Conservation (phyloP, 495 filamentous ascomycete genomes). For the Cladorrhinum samala region DNA sequence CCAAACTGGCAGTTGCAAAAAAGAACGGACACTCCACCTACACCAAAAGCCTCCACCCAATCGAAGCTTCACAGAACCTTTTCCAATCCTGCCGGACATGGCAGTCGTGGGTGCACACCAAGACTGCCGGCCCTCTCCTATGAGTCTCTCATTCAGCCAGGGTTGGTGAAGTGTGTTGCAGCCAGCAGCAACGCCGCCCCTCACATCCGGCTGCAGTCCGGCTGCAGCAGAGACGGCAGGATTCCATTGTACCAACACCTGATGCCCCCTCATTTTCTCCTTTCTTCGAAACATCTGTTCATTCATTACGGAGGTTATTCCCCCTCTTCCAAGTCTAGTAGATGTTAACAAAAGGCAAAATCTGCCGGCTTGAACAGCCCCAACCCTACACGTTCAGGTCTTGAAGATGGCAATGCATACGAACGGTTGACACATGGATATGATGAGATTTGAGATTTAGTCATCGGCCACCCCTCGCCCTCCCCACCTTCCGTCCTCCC, state of each 20-base stretch:
- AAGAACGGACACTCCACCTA: not conserved
- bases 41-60: not conserved
- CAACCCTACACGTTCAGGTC: no score
- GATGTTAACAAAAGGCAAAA: no score
- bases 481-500: conserved; percentile 4
- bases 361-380: no score
- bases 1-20: conserved; percentile 3
- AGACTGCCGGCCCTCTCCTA: not conserved
- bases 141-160: no score
- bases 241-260: not conserved
- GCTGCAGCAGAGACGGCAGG: not conserved
- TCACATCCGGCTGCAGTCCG: not conserved
- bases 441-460: not conserved
- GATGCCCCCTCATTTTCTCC: not conserved
- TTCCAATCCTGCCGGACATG: not conserved
- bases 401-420: not conserved
- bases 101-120: not conserved
- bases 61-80: not conserved
- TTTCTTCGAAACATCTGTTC: no score
- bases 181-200: not conserved
- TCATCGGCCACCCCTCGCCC: not conserved
- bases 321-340: no score
- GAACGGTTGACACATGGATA: not conserved
- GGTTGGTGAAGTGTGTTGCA: no score
- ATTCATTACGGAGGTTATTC: not conserved